Base-by-base conservation (phyloP, 768 basidiomycete genomes). In the Lepiota subincarnata region DNA sequence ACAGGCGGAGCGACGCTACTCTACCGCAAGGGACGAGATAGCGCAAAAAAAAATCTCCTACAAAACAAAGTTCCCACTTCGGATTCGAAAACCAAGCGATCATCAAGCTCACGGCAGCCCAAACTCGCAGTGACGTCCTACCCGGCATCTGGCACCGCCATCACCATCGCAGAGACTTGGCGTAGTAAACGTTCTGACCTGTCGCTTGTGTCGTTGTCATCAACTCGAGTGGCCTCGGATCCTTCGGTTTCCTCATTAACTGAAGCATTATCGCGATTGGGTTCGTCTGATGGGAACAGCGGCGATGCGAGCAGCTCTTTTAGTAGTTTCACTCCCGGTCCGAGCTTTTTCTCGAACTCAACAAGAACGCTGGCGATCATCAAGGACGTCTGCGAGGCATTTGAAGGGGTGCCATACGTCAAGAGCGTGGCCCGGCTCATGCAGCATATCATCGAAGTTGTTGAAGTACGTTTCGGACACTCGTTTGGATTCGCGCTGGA, bases 401-500 rank as follows among this genome's bases (percentile, higher is more conserved):
- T 68, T 45, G 44, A 59, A 1, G 56, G 64, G 4, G 62, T 64
- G 1, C 64, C 67, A 18, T 66, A 68, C 38, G 61, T 68, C 14
- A 60, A 65, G 45, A 54, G 59, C 7, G 57, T 68, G 13, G 62
- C 62, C 6, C 51, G 59, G 1, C 28, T 64, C 0, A 59, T 66
- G 20, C 57, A 61, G 41, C 60, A 61, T 35, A 66, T 69, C 10
- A 59, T 69, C 10, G 52, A 61, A 19, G 63, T 69, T n/a, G 58
- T 60, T 12, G 57, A 64, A 39, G 66, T 69, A 12, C 41, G 50
- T 42, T 31, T 8, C 31, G 1, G 20, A n/a, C 26, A 11, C 12
- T 26, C 24, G 13, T 31, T 31, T 31, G 10, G 4, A 11, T 11
- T 11, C 31, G 8, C 11, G 22, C 42, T 43, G 11, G 24, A 19